Base-by-base conservation (phyloP, 2,329 filamentous ascomycete species). In the Juglanconis sp. region DNA sequence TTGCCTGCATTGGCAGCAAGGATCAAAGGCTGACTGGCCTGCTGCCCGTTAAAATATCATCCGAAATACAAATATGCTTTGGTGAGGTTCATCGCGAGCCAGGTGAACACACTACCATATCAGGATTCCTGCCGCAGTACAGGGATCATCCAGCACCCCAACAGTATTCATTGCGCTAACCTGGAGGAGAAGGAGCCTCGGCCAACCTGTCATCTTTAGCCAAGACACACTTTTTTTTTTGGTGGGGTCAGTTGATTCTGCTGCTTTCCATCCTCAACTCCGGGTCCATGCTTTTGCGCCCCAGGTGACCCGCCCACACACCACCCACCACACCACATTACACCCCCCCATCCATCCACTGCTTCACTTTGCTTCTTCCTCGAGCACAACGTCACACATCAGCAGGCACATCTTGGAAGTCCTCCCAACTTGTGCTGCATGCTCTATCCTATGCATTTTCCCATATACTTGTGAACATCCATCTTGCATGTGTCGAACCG, bases 241-340 rank as follows among this genome's bases (percentile, higher is more conserved):
- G 47, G 55, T 57, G 55, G 55, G 54, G 55, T 51, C 36, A 57
- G n/a, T 50, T 49, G 55, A 50, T 50, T n/a, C n/a, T 17, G 46
- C 46, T 50, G n/a, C 40, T 42, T 34, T 46, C 55, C 55, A 34
- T 46, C 55, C 31, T 15, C 9, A 51, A 47, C 15, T 32, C 55
- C 24, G 8, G 36, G 15, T 17, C 36, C 40, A 36, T n/a, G 34
- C 15, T 34, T 40, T 15, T 38, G 34, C 31, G 7, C 11, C n/a
- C 40, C 55, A 59, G 51, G 56, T 57, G 60, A 59, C 47, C 40
- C 11, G 34, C 54, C 31, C 34, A 53, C 58, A 57, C 55, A 57
- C 48, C 48, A n/a, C 44, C 47, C n/a, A n/a, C 30, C 5, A 35
- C 24, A 42, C 30, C 24, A 24, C 24, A 24, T 47, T 7, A 47